These are phyloP conservation scores for Obelidium mucronatum DNA, from an alignment of 192 early-diverging fungal species.

Conservation along the genomic window DNA sequence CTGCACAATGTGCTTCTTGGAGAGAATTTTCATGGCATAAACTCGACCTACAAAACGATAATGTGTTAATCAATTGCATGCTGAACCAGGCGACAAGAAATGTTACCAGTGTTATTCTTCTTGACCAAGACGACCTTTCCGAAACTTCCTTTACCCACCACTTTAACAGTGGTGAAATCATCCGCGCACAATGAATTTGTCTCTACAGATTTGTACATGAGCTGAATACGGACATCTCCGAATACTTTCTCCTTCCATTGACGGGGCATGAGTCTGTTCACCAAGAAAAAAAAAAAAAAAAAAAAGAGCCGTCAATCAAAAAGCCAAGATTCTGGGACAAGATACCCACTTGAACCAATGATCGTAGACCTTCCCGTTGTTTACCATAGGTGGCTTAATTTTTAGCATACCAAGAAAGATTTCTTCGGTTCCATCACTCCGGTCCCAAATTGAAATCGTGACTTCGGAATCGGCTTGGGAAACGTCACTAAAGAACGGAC, in stretches of 20 bases:
- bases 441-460: slow-evolving; percentile 41
- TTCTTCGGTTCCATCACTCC: slow-evolving; percentile 19
- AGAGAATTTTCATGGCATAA: slow-evolving; percentile 97
- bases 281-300: background rate
- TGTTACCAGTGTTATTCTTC: slow-evolving; percentile 15
- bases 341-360: slow-evolving; percentile 37
- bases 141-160: slow-evolving; percentile 97
- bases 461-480: slow-evolving; percentile 27
- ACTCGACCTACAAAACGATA: slow-evolving; percentile 66
- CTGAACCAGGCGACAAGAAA: background rate
- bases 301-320: background rate
- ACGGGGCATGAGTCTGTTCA: slow-evolving; percentile 23
- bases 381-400: slow-evolving; percentile 19
- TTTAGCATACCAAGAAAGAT: slow-evolving; percentile 41
- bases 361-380: slow-evolving; percentile 39
- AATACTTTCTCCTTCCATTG: slow-evolving; percentile 30
- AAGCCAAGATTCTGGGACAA: background rate
- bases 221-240: slow-evolving; percentile 30
- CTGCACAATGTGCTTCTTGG: slow-evolving; percentile 93
- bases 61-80: background rate
- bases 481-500: slow-evolving; percentile 41
- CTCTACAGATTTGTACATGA: slow-evolving; percentile 27
- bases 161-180: slow-evolving; percentile 92
- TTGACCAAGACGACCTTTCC: slow-evolving; percentile 77
- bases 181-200: slow-evolving; percentile 47